Conservation (phyloP, 257 asterid species). For the Nicotiana obtusifolia region DNA sequence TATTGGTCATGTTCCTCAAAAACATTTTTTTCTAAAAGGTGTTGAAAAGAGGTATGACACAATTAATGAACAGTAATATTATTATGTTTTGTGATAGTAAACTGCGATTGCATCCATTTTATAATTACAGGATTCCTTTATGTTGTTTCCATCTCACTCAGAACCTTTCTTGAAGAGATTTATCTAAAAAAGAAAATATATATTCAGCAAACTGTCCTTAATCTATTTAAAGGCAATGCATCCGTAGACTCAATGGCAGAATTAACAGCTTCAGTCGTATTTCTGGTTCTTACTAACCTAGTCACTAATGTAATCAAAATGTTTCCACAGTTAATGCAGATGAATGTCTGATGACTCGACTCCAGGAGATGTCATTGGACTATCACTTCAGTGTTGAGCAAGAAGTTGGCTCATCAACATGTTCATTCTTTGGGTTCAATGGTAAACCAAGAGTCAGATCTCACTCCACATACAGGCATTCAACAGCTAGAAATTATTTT, state of each 20-base stretch:
- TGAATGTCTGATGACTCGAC: slow-evolving; percentile 73
- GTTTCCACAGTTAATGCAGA: slow-evolving; percentile 55
- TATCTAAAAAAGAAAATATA: neutral
- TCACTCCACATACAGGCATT: neutral
- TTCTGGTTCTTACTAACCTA: neutral
- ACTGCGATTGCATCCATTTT: neutral
- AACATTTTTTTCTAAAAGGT: neutral
- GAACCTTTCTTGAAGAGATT: neutral
- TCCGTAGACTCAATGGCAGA: neutral
- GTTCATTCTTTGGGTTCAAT: slow-evolving; percentile 64
- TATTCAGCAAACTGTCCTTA: neutral
- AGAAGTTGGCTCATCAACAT: slow-evolving; percentile 76
- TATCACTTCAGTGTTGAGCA: slow-evolving; percentile 72
- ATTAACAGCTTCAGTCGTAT: neutral
- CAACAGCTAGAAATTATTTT: slow-evolving; percentile 4
- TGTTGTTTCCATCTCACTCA: neutral
- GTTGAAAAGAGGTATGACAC: neutral
- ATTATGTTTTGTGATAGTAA: neutral
- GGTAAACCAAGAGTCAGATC: slow-evolving; percentile 28
- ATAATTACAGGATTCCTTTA: neutral
- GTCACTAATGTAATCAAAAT: neutral
- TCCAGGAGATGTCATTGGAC: slow-evolving; percentile 68
- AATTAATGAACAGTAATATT: neutral
- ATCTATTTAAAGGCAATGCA: neutral
- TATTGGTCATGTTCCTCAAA: neutral